A percentile compares a stretch with the other conserved stretches of the same genome.
Conservation (phyloP, 345 rosid genomes). For the Stellera chamaejasme region DNA sequence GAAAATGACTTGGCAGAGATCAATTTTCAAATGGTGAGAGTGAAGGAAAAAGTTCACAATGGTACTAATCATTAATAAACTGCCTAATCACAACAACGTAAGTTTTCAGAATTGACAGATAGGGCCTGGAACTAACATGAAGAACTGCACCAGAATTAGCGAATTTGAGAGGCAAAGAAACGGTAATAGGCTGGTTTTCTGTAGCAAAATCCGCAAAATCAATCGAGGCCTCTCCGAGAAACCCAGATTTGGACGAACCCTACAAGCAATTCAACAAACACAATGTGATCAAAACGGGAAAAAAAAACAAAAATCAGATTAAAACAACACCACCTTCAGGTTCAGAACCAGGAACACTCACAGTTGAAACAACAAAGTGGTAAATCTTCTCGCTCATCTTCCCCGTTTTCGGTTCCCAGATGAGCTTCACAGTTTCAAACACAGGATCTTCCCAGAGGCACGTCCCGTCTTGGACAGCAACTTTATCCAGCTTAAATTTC, state of each 20-base stretch:
- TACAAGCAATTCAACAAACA: constrained; percentile 20
- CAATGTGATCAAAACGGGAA: constrained; percentile 1
- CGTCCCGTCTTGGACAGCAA: constrained; percentile 55
- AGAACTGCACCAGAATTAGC: constrained; percentile 83
- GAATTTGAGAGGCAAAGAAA: constrained; percentile 83
- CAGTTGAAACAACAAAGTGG: constrained; percentile 80
- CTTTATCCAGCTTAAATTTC: constrained; percentile 67
- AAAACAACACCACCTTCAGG: neutral
- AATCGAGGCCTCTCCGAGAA: constrained; percentile 86
- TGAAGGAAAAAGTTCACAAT: constrained; percentile 5
- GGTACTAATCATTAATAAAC: constrained; percentile 3
- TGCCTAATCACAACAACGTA: constrained; percentile 1
- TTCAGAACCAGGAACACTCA: constrained; percentile 17
- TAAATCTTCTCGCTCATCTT: constrained; percentile 70
- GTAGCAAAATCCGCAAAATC: constrained; percentile 81
- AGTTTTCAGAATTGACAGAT: neutral
- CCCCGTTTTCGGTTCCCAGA: constrained; percentile 60
- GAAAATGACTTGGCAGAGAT: neutral
- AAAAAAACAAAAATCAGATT: constrained; percentile 2
- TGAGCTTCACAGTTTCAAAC: constrained; percentile 61
- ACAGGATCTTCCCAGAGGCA: constrained; percentile 90
- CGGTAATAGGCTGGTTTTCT: constrained; percentile 52
- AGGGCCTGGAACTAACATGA: constrained; percentile 54
- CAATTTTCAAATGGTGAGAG: neutral
- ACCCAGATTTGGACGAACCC: constrained; percentile 81